A percentile compares a stretch with the other conserved stretches of the same genome.
Conservation (phyloP, 192 early-diverging fungal species). For the Backusella tuberculispora region DNA sequence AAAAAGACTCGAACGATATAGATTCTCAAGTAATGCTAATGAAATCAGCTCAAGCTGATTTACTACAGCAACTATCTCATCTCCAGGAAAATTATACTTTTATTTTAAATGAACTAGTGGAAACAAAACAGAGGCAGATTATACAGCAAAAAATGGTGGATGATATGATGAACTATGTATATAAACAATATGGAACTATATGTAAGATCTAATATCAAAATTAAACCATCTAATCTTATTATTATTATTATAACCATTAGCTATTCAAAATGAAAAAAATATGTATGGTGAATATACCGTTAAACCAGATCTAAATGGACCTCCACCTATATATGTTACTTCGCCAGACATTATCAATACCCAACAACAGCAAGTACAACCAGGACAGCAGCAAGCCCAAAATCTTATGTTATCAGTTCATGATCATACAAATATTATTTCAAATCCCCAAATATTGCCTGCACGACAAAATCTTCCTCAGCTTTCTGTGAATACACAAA, state of each 20-base stretch:
- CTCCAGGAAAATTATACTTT: conserved; percentile 74
- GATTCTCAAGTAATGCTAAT: conserved; percentile 75
- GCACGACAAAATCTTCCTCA: neutral
- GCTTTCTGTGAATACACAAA: conserved; percentile 39
- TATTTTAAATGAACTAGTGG: conserved; percentile 71
- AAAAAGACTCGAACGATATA: conserved; percentile 76
- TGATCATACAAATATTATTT: conserved; percentile 23
- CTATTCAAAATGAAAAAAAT: neutral
- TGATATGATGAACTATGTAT: conserved; percentile 66
- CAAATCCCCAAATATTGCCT: too few relatives aligned
- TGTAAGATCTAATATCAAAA: neutral
- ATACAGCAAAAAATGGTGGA: conserved; percentile 69
- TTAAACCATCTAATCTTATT: neutral
- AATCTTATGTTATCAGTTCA: conserved; percentile 9
- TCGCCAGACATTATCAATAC: conserved; percentile 43
- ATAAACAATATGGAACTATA: conserved; percentile 43
- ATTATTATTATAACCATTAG: neutral
- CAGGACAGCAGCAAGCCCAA: conserved; percentile 38
- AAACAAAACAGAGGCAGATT: conserved; percentile 69
- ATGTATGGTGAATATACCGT: neutral
- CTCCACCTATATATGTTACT: conserved; percentile 58
- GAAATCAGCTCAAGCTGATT: conserved; percentile 74
- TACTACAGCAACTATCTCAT: conserved; percentile 71
- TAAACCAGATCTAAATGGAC: conserved; percentile 31
- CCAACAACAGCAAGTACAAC: conserved; percentile 23